Percentiles rank a stretch among this genome's conserved stretches.
phyloP scores from a whole-genome alignment of 2,329 filamentous ascomycete species.

The Phaeosphaeria sp. region DNA sequence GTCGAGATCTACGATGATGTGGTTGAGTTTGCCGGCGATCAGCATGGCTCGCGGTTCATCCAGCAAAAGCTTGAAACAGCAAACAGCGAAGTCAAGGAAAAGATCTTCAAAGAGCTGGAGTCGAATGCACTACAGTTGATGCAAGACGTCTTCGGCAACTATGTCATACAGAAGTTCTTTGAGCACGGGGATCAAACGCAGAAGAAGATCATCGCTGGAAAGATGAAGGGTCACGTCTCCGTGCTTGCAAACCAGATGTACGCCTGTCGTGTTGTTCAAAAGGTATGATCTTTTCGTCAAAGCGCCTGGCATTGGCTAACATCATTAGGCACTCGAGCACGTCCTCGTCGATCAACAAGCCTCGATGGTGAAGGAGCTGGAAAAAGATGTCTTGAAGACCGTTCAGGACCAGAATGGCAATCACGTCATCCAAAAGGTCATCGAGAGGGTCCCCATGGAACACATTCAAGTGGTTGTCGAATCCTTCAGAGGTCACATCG shows the following conservation, averaged over 20 bases:
- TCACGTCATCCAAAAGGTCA: constrained; percentile 94
- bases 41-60: constrained; percentile 94
- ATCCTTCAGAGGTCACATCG: constrained; percentile 77
- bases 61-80: constrained; percentile 90
- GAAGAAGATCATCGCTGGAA: constrained; percentile 83
- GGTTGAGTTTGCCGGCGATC: constrained; percentile 94
- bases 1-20: constrained; percentile 88
- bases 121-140: constrained; percentile 86
- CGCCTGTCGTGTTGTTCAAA: constrained; percentile 94
- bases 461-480: constrained; percentile 87
- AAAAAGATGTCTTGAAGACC: constrained; percentile 75
- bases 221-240: constrained; percentile 86
- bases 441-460: constrained; percentile 78
- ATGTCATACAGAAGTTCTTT: constrained; percentile 97
- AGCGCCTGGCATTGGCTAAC: background rate
- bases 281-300: constrained; percentile 49
- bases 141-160: constrained; percentile 97
- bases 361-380: constrained; percentile 81
- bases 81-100: constrained; percentile 94
- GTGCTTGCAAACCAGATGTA: constrained; percentile 87
- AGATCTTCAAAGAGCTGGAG: constrained; percentile 85
- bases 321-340: constrained; percentile 73
- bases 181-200: constrained; percentile 94
- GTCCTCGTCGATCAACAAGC: constrained; percentile 92
- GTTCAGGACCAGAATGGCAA: constrained; percentile 92